Percentiles rank a stretch among this genome's conserved stretches.
phyloP scores from a whole-genome alignment of 495 filamentous ascomycete species.

The Podospora appendiculata region DNA sequence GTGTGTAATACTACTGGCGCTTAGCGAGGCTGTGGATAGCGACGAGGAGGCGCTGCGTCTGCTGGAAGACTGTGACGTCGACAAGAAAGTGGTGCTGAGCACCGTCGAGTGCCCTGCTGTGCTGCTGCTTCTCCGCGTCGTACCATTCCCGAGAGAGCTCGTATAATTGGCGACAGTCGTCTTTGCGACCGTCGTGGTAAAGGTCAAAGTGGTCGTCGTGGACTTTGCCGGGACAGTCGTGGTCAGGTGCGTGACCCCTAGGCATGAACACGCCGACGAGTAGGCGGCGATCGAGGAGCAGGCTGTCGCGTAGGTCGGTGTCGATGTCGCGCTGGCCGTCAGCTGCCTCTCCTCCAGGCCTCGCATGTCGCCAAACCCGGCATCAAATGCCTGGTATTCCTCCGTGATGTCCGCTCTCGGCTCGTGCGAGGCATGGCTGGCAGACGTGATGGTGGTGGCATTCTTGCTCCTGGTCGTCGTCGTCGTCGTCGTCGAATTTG shows the following conservation, averaged over 20 bases:
- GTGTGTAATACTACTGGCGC: too few species aligned
- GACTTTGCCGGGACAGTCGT: neutral
- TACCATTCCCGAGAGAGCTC: neutral
- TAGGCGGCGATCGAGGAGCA: slow-evolving; percentile 14
- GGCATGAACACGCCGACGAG: slow-evolving; percentile 23
- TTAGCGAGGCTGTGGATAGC: neutral
- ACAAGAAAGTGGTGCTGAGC: neutral
- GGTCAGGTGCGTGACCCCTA: slow-evolving; percentile 10
- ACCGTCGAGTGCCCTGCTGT: neutral
- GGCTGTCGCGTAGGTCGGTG: slow-evolving; percentile 13
- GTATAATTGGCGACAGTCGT: slow-evolving; percentile 6
- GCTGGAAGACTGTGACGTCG: neutral
- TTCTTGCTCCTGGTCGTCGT: neutral
- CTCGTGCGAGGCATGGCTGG: slow-evolving; percentile 1
- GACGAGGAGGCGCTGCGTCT: neutral
- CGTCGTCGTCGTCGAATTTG: neutral
- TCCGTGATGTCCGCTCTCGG: neutral
- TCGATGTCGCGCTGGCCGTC: slow-evolving; percentile 8
- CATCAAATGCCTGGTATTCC: slow-evolving; percentile 3
- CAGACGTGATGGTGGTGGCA: neutral
- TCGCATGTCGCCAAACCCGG: neutral
- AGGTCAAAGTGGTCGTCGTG: slow-evolving; percentile 7
- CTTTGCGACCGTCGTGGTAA: slow-evolving; percentile 1
- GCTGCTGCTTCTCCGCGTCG: neutral
- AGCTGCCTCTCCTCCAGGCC: slow-evolving; percentile 5